Evolutionary conservation across 176 grass and related monocot genomes (phyloP), one percentile per base, ranked within the genome.

Genomic region (Avena sativa): DNA sequence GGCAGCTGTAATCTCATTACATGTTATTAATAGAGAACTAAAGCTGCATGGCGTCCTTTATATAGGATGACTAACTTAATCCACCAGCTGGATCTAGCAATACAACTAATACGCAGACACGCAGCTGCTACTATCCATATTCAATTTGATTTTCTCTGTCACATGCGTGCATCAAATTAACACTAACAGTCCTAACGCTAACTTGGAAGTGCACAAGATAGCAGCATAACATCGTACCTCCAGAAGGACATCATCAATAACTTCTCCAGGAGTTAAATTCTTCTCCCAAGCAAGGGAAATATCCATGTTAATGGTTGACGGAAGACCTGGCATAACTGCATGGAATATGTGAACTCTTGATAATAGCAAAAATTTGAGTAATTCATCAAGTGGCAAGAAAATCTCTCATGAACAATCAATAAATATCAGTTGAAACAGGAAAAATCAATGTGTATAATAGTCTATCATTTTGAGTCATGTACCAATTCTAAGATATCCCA

Each of bases 261-360:
- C 19, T 72, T 47, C 58, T 73, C 85, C 85, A 17, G 85, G 85
- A 87, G 44, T 87, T 81, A 87, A 81, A 80, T 79, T 80, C 25
- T 61, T 52, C 58, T 80, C 66, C 7, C 11, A 60, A 12, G 8
- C 17, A 48, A 80, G 53, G 66, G 66, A 62, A 40, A 73, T 51
- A 17, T 87, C 43, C 66, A 87, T 73, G 2, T 81, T 63, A 81
- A 87, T 73, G 12, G 8, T 73, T 73, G 85, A 72, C 12, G 85
- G 85, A 73, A 73, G 40, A 26, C 85, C 85, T 73, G 77, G 85
- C 48, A 72, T 87, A 50, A 87, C 85, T 87, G 67, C 77, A 62
- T 8, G 28, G 1, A 72, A 38, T 76, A 62, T 80, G n/a, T 21
- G 32, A 69, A 40, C 48, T 68, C 16, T 70, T 57, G 67, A 56